Evolutionary conservation across 1,284 basidiomycete species (phyloP), one percentile per base, ranked within the genome.

Genomic region (Stygiomarasmius scandens): DNA sequence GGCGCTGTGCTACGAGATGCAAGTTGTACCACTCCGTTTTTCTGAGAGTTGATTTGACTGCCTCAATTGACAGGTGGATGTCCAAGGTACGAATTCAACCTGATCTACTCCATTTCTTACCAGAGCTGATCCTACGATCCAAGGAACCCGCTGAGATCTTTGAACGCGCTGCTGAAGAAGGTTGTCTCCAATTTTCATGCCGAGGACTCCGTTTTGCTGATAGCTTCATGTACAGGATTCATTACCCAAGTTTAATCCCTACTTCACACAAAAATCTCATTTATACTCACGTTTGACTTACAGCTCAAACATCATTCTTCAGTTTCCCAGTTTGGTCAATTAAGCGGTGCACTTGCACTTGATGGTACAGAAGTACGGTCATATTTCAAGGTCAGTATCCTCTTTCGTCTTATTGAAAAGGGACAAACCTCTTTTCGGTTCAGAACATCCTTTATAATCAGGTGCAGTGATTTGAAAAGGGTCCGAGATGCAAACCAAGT

Each of bases 91-190:
- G n/a, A n/a, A n/a, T n/a, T n/a, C n/a, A n/a, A n/a, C n/a, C n/a
- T n/a, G n/a, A n/a, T n/a, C n/a, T n/a, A n/a, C n/a, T n/a, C n/a
- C n/a, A n/a, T n/a, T n/a, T n/a, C n/a, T n/a, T n/a, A n/a, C n/a
- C n/a, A n/a, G n/a, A n/a, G n/a, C n/a, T n/a, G n/a, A n/a, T n/a
- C n/a, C n/a, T n/a, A n/a, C n/a, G n/a, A n/a, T n/a, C n/a, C n/a
- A n/a, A 86, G 64, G 85, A 87, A 63, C 85, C 85, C 2, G 84
- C 85, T n/a, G 85, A 86, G 62, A 86, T 87, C 47, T 87, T 87
- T 66, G 85, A 87, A 67, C 74, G 83, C 25, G 84, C 85, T 8
- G 85, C 85, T 1, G 85, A 87, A 60, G 84, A 86, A 45, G 85
- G 85, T 16, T 86, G 86, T 67, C 80, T 25, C 84, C 85, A 71